phyloP scores from a whole-genome alignment of 805 yeast species.

The Ogataea paraovalis region DNA sequence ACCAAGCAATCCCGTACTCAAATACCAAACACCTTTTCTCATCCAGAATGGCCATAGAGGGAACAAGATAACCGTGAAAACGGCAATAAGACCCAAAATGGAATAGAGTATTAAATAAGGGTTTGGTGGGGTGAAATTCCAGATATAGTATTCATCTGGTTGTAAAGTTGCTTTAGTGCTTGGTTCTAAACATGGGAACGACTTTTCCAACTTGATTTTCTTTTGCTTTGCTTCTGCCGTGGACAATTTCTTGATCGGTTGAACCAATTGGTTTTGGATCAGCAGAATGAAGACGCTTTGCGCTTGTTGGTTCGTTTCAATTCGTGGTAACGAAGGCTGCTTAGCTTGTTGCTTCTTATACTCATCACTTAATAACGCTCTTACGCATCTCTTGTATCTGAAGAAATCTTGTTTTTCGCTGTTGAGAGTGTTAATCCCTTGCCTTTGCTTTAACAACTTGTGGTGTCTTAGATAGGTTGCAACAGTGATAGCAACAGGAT shows the following conservation, averaged over 20 bases:
- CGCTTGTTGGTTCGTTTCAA: constrained; percentile 52
- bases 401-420: constrained; percentile 77
- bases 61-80: constrained; percentile 66
- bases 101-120: constrained; percentile 61
- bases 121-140: constrained; percentile 76
- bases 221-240: constrained; percentile 61
- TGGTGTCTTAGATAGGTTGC: constrained; percentile 70
- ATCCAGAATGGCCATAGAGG: constrained; percentile 93
- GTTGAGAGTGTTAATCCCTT: constrained; percentile 59
- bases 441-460: constrained; percentile 69
- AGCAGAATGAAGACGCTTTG: constrained; percentile 58
- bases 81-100: constrained; percentile 58
- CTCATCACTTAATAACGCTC: constrained; percentile 74
- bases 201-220: constrained; percentile 59
- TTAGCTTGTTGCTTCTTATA: constrained; percentile 41
- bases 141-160: constrained; percentile 72
- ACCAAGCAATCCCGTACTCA: constrained; percentile 73
- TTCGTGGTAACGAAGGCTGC: constrained; percentile 39
- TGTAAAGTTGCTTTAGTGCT: constrained; percentile 54
- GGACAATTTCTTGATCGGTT: constrained; percentile 73
- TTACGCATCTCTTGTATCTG: constrained; percentile 74
- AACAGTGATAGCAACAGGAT: constrained; percentile 60
- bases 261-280: constrained; percentile 68
- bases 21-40: constrained; percentile 88
- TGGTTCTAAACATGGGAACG: constrained; percentile 54